A percentile compares a stretch with the other conserved stretches of the same genome.
Conservation (phyloP, 176 grass and related monocot genomes). For the Calamus simplicifolius region DNA sequence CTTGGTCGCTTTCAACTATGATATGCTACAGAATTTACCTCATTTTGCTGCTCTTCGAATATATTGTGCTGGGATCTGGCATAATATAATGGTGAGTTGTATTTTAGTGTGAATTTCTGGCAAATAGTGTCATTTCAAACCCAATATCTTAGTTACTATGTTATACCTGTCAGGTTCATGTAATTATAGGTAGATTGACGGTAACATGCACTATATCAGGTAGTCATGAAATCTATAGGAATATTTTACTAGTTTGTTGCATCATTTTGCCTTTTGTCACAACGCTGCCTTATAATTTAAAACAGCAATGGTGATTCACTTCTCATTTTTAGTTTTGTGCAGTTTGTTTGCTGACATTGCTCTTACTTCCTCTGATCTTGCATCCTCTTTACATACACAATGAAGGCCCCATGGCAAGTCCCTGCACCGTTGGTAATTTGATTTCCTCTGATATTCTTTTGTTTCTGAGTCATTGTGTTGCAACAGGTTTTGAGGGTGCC, state of each 20-base stretch:
- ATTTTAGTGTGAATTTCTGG: background rate
- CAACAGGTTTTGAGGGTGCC: slow-evolving; percentile 59
- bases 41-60: slow-evolving; percentile 65
- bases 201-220: no score
- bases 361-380: slow-evolving; percentile 60
- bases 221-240: no score
- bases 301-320: slow-evolving; percentile 23
- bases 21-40: slow-evolving; percentile 42
- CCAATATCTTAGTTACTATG: no score
- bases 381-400: slow-evolving; percentile 53
- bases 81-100: slow-evolving; percentile 73
- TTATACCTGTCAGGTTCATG: no score
- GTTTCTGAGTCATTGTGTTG: slow-evolving; percentile 19
- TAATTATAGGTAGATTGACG: no score
- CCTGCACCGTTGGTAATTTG: slow-evolving; percentile 21
- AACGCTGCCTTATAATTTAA: background rate
- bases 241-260: no score
- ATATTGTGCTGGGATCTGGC: slow-evolving; percentile 90
- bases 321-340: slow-evolving; percentile 64
- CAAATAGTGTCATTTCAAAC: background rate
- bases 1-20: slow-evolving; percentile 77
- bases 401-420: slow-evolving; percentile 77
- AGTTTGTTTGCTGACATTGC: slow-evolving; percentile 46
- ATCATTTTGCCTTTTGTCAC: no score
- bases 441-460: slow-evolving; percentile 4